Evolutionary conservation across 805 yeast species (phyloP).

Genomic region (Pichia cabralensis): DNA sequence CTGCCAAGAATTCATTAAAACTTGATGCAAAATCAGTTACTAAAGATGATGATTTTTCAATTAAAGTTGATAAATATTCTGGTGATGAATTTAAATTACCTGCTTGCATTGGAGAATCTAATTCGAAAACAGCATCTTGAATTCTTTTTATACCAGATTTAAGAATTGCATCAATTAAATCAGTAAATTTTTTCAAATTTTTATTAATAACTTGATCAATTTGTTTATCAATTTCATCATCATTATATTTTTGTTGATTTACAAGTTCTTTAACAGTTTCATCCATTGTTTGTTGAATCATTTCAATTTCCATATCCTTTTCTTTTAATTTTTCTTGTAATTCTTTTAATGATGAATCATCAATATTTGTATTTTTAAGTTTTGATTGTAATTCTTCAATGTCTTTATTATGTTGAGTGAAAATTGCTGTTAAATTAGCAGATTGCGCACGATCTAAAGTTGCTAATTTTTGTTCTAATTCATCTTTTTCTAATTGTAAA

Average conservation of each 20-base stretch:
- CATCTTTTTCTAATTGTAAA: slow-evolving; percentile 54
- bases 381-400: slow-evolving; percentile 38
- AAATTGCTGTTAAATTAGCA: slow-evolving; percentile 47
- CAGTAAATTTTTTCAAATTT: slow-evolving; percentile 38
- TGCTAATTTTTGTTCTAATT: slow-evolving; percentile 45
- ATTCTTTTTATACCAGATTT: slow-evolving; percentile 59
- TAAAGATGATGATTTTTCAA: slow-evolving; percentile 58
- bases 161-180: slow-evolving; percentile 60
- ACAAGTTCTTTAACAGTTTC: slow-evolving; percentile 55
- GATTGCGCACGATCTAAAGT: slow-evolving; percentile 55
- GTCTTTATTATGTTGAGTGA: slow-evolving; percentile 56
- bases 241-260: slow-evolving; percentile 35
- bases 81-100: slow-evolving; percentile 74
- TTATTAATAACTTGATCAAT: slow-evolving; percentile 42
- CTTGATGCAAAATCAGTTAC: slow-evolving; percentile 76
- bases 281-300: slow-evolving; percentile 71
- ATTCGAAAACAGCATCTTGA: slow-evolving; percentile 60
- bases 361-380: slow-evolving; percentile 23
- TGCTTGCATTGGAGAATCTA: slow-evolving; percentile 73
- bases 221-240: slow-evolving; percentile 46
- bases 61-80: slow-evolving; percentile 51
- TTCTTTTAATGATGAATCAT: slow-evolving; percentile 17
- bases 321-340: slow-evolving; percentile 43
- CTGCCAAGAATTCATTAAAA: slow-evolving; percentile 67
- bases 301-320: slow-evolving; percentile 70